Evolutionary conservation across 257 asterid genomes (phyloP).

Genomic region (Verbascum thapsus): DNA sequence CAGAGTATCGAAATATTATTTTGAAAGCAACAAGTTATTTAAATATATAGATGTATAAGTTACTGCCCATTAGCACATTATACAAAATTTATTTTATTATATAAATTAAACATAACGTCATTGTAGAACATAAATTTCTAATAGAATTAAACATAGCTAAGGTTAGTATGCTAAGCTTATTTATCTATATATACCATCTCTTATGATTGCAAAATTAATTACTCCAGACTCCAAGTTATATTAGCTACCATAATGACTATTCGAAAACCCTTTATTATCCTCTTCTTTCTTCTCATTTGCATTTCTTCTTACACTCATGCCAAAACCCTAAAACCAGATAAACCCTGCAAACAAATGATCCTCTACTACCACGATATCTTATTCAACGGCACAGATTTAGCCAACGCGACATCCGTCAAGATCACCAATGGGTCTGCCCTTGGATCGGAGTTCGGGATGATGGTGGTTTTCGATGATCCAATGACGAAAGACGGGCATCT

Average conservation of each 20-base stretch:
- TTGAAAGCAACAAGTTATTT: too few species aligned
- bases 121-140: too few species aligned
- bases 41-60: too few species aligned
- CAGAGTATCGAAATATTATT: too few species aligned
- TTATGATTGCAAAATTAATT: too few species aligned
- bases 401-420: constrained; percentile 56
- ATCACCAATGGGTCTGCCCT: constrained; percentile 34
- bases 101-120: too few species aligned
- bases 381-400: constrained; percentile 55
- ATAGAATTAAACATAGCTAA: too few species aligned
- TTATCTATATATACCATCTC: background rate
- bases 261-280: constrained; percentile 19
- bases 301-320: constrained; percentile 5
- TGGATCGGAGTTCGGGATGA: constrained; percentile 43
- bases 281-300: constrained; percentile 26
- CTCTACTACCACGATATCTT: constrained; percentile 63
- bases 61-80: too few species aligned
- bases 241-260: constrained; percentile 1
- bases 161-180: background rate
- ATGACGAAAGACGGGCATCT: constrained; percentile 48
- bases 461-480: constrained; percentile 64
- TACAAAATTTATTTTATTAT: too few species aligned
- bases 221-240: too few species aligned
- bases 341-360: constrained; percentile 57
- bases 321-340: constrained; percentile 21